phyloP scores from a whole-genome alignment of 306 rosid genomes.

The Rubus parviflorus region DNA sequence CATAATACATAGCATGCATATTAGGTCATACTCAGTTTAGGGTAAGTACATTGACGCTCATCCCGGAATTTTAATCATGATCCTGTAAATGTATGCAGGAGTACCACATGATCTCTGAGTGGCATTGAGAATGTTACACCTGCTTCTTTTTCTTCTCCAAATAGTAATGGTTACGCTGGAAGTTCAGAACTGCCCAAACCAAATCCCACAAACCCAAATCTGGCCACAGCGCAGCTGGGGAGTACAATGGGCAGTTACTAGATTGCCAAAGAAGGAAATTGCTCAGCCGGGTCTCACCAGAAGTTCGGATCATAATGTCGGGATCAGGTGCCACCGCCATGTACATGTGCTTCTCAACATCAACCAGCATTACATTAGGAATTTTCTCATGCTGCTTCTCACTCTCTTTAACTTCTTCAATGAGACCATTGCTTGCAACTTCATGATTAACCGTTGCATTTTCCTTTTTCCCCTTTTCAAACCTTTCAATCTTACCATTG shows the following conservation, averaged over 20 bases:
- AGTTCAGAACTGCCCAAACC: conserved; percentile 64
- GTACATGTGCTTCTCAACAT: conserved; percentile 64
- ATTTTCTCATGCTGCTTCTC: conserved; percentile 19
- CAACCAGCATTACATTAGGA: conserved; percentile 49
- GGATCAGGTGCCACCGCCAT: conserved; percentile 84
- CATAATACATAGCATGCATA: not conserved
- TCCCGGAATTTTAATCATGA: not conserved
- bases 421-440: conserved; percentile 29
- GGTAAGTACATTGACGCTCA: not conserved
- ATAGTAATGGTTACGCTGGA: conserved; percentile 54
- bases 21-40: not conserved
- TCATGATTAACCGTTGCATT: not conserved
- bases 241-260: conserved; percentile 53
- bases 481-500: conserved; percentile 1
- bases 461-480: conserved; percentile 16
- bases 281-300: conserved; percentile 69
- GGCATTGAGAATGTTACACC: conserved; percentile 4
- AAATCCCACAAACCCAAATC: conserved; percentile 67
- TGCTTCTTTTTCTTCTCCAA: conserved; percentile 62
- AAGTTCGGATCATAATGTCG: conserved; percentile 60
- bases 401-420: conserved; percentile 25
- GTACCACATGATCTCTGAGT: not conserved
- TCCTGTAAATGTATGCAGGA: not conserved
- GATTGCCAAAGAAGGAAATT: conserved; percentile 88
- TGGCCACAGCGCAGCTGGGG: conserved; percentile 77